These are phyloP conservation scores for Paxillus involutus DNA, from an alignment of 768 basidiomycete genomes.

Conservation along the genomic window DNA sequence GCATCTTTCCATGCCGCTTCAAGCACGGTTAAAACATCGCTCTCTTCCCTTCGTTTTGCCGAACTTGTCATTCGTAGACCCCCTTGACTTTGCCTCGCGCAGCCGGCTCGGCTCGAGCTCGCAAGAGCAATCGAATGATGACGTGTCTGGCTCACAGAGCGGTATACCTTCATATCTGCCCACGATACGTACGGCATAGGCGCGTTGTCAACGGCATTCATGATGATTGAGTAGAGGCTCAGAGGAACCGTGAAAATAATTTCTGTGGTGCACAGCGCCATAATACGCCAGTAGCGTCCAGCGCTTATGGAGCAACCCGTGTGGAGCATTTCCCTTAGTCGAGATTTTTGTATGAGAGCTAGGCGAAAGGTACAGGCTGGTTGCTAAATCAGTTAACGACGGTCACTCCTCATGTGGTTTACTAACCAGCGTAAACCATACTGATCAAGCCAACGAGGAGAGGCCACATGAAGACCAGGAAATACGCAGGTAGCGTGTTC, in stretches of 20 bases:
- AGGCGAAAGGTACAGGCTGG: no score
- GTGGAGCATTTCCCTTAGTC: no score
- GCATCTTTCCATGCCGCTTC: background rate
- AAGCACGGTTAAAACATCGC: background rate
- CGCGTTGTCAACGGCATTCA: background rate
- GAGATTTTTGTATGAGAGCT: background rate
- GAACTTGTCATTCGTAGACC: background rate
- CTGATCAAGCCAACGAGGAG: conserved; percentile 14
- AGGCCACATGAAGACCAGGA: conserved; percentile 21
- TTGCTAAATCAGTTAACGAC: no score
- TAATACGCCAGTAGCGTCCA: conserved; percentile 50
- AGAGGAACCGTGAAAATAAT: conserved; percentile 41
- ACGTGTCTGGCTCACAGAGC: no score
- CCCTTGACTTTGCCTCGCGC: background rate
- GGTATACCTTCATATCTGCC: conserved; percentile 13
- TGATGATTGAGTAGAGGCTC: conserved; percentile 29
- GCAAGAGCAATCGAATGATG: no score
- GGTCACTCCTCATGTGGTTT: no score
- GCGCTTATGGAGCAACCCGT: conserved; percentile 36
- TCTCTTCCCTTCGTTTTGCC: background rate
- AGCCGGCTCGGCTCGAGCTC: background rate
- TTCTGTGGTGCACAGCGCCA: conserved; percentile 43
- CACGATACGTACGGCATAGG: conserved; percentile 44
- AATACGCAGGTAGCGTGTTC: conserved; percentile 13
- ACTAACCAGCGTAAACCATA: conserved; percentile 24